Evolutionary conservation across 208 protist genomes (phyloP).

Genomic region (Leishmania gerbilli): DNA sequence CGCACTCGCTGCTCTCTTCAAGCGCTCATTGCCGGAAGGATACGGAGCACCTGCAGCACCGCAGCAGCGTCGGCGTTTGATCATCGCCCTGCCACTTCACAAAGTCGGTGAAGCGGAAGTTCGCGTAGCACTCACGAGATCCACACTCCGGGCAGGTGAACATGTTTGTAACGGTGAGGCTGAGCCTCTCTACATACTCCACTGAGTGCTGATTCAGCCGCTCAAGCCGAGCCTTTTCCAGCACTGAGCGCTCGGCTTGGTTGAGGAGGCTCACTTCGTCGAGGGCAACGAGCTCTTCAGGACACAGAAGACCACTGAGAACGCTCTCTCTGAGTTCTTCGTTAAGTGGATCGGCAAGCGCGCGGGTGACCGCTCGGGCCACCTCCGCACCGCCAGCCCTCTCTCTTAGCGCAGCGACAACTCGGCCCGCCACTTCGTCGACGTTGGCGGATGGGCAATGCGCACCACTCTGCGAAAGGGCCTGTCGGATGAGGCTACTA

Average conservation of each 20-base stretch:
- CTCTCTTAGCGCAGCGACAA: slow-evolving; percentile 27
- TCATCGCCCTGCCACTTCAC: slow-evolving; percentile 79
- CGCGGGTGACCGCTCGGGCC: slow-evolving; percentile 39
- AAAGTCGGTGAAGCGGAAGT: slow-evolving; percentile 57
- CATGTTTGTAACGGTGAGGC: slow-evolving; percentile 41
- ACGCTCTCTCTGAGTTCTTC: slow-evolving; percentile 37
- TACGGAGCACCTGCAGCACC: slow-evolving; percentile 45
- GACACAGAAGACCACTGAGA: slow-evolving; percentile 26
- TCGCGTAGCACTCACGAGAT: slow-evolving; percentile 48
- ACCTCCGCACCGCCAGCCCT: slow-evolving; percentile 34
- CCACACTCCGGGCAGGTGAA: slow-evolving; percentile 61
- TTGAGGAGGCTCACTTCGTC: slow-evolving; percentile 54
- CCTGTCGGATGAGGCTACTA: slow-evolving; percentile 16
- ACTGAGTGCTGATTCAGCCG: slow-evolving; percentile 55
- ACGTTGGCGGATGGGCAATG: background rate
- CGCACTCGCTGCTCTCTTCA: background rate
- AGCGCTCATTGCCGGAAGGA: slow-evolving; percentile 35
- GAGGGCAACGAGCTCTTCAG: slow-evolving; percentile 35
- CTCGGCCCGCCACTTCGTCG: slow-evolving; percentile 19
- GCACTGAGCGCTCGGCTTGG: slow-evolving; percentile 25
- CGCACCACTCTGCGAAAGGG: slow-evolving; percentile 15
- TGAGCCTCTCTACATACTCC: slow-evolving; percentile 44
- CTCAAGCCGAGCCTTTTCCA: slow-evolving; percentile 35
- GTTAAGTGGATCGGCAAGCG: slow-evolving; percentile 61
- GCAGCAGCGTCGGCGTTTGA: slow-evolving; percentile 55